phyloP scores from a whole-genome alignment of 1,284 basidiomycete species.

The Stygiomarasmius scandens region DNA sequence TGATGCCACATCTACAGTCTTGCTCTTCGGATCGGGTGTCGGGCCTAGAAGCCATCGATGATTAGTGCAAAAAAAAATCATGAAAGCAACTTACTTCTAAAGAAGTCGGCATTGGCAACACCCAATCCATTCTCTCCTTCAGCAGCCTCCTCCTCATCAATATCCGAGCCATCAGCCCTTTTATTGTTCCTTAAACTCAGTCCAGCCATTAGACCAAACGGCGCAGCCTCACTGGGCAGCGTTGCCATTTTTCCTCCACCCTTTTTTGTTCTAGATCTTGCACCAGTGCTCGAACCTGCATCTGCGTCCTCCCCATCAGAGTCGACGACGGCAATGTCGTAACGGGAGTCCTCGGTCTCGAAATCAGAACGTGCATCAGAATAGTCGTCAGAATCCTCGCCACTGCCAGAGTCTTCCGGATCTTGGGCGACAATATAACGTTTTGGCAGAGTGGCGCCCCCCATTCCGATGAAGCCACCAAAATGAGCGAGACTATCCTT shows the following conservation, averaged over 20 bases:
- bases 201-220: conserved; percentile 71
- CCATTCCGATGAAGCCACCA: conserved; percentile 63
- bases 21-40: conserved; percentile 41
- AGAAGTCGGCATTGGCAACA: conserved; percentile 66
- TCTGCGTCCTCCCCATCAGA: conserved; percentile 31
- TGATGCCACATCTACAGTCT: conserved; percentile 37
- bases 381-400: conserved; percentile 27
- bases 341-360: conserved; percentile 29
- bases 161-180: conserved; percentile 47
- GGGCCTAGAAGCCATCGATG: conserved; percentile 37
- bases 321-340: conserved; percentile 30
- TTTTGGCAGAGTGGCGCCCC: conserved; percentile 53
- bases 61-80: background rate
- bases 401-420: conserved; percentile 39
- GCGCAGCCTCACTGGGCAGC: conserved; percentile 61
- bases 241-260: conserved; percentile 50
- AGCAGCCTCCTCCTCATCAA: conserved; percentile 28
- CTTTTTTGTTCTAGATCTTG: conserved; percentile 29
- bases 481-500: conserved; percentile 67
- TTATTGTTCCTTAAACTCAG: conserved; percentile 53
- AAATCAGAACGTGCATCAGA: background rate
- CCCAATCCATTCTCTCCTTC: conserved; percentile 50
- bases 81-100: conserved; percentile 52
- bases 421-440: conserved; percentile 51
- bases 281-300: conserved; percentile 31